A percentile compares a stretch with the other conserved stretches of the same genome.
Conservation (phyloP, 225 moss, liverwort and hornwort species). For the Sphagnum tenellum region DNA sequence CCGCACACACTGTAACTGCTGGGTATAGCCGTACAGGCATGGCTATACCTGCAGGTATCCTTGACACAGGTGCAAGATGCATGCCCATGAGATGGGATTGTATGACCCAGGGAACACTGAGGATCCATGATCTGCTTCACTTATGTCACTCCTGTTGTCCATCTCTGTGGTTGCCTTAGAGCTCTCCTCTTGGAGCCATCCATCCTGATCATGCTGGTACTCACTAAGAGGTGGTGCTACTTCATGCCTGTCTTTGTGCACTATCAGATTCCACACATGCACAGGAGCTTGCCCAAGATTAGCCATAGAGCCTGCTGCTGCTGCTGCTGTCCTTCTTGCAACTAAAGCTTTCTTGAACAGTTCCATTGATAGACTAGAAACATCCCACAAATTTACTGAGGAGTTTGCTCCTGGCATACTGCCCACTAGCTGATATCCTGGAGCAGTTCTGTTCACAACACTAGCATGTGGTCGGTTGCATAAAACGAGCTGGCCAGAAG, state of each 20-base stretch:
- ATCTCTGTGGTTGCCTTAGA: constrained; percentile 18
- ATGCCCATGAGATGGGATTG: constrained; percentile 45
- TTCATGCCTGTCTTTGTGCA: constrained; percentile 34
- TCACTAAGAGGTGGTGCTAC: constrained; percentile 35
- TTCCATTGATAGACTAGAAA: constrained; percentile 8
- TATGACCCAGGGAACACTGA: constrained; percentile 23
- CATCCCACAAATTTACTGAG: constrained; percentile 29
- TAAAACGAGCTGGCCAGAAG: constrained; percentile 27
- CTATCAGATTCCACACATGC: constrained; percentile 4
- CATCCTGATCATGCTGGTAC: constrained; percentile 43
- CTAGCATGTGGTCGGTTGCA: constrained; percentile 11
- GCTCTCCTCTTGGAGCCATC: constrained; percentile 39
- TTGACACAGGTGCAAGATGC: constrained; percentile 16
- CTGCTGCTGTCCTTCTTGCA: constrained; percentile 22
- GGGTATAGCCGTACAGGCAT: constrained; percentile 36
- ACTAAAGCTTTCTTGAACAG: constrained; percentile 37
- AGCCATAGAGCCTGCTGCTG: constrained; percentile 22
- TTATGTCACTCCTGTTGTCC: constrained; percentile 15
- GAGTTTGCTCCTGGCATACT: constrained; percentile 15
- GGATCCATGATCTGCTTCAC: constrained; percentile 20
- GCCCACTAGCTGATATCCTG: constrained; percentile 23
- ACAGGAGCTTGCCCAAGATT: constrained; percentile 23
- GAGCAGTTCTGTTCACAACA: constrained; percentile 16
- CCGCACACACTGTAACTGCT: constrained; percentile 30
- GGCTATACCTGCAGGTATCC: constrained; percentile 17